Percentiles rank a stretch among this genome's conserved stretches.
Evolutionary conservation across 2,329 filamentous ascomycete species (phyloP).

Genomic region (Fusarium algeriense): DNA sequence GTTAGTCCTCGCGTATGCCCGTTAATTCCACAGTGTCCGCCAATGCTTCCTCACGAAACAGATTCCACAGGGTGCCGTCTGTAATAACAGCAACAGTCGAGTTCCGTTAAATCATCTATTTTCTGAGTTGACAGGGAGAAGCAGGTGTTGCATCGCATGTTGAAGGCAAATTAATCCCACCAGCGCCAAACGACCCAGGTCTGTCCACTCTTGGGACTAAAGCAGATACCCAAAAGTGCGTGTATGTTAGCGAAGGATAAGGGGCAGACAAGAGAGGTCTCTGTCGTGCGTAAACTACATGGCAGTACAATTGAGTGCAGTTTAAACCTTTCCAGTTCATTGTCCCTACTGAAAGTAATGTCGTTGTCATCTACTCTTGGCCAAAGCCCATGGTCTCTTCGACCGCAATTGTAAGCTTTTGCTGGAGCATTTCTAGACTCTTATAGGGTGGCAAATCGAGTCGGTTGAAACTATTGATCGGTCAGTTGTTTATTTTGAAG

Average conservation of each 20-base stretch:
- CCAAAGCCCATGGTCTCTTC: conserved; percentile 99
- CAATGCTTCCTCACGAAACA: conserved; percentile 19
- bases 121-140: conserved; percentile 25
- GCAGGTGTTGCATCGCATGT: conserved; percentile 43
- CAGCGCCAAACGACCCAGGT: conserved; percentile 51
- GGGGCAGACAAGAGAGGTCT: conserved; percentile 33
- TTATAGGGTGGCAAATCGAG: conserved; percentile 96
- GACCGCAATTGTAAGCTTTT: conserved; percentile 95
- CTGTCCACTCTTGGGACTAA: conserved; percentile 50
- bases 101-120: conserved; percentile 28
- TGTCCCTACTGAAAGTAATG: conserved; percentile 33
- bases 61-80: conserved; percentile 13
- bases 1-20: conserved; percentile 17
- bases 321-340: conserved; percentile 26
- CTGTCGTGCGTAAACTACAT: conserved; percentile 37
- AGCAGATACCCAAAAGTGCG: conserved; percentile 50
- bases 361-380: conserved; percentile 77
- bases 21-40: conserved; percentile 21
- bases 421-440: conserved; percentile 82
- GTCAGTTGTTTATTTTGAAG: conserved; percentile 38
- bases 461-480: conserved; percentile 84
- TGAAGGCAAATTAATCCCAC: conserved; percentile 45
- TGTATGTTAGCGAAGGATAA: conserved; percentile 38
- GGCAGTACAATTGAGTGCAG: conserved; percentile 21
- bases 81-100: conserved; percentile 9